Evolutionary conservation across 441 rosid species (phyloP), one percentile per base, ranked within the genome.

Genomic region (Hypseocharis bilobata): DNA sequence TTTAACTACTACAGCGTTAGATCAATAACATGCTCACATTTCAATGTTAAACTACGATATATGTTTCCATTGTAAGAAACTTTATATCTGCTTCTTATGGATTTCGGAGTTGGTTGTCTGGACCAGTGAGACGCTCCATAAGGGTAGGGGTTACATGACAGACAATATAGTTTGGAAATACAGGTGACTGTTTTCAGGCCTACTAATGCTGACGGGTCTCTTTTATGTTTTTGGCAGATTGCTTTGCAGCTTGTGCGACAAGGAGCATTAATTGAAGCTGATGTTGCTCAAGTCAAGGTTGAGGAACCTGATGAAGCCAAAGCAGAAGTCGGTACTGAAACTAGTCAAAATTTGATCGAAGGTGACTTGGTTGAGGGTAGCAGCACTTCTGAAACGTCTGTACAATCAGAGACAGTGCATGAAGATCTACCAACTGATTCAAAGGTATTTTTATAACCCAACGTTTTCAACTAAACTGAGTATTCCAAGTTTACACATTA

Each of bases 231-330:
- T 70, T 63, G n/a, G 74, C 82, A 94, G 98, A 89, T 91, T 81
- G 96, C 99, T 19, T 78, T 94, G 76, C 76, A 84, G 77, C 84
- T 94, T 69, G 99, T 94, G 60, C 85, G 99, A 7, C 81, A 77
- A 80, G 88, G 83, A 74, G 88, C 75, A 69, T 25, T 67, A 0
- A 76, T 57, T 67, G 82, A 78, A 76, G 74, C 90, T 78, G 76
- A 64, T 57, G 80, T 44, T 64, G 59, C 73, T 34, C 88, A 36
- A 70, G 77, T 47, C 20, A 45, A 64, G 64, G 75, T 51, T 30
- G 72, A 38, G 47, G 77, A 79, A 67, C 44, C 71, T 22, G 55
- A 68, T 52, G 78, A 66, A 69, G 80, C 62, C 38, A 62, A 75
- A 63, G 66, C 67, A 52, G 81, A 63, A 45, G 6, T 4, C 63